A percentile compares a stretch with the other conserved stretches of the same genome.
phyloP scores from a whole-genome alignment of 495 filamentous ascomycete species.

The Tuber brumale region DNA sequence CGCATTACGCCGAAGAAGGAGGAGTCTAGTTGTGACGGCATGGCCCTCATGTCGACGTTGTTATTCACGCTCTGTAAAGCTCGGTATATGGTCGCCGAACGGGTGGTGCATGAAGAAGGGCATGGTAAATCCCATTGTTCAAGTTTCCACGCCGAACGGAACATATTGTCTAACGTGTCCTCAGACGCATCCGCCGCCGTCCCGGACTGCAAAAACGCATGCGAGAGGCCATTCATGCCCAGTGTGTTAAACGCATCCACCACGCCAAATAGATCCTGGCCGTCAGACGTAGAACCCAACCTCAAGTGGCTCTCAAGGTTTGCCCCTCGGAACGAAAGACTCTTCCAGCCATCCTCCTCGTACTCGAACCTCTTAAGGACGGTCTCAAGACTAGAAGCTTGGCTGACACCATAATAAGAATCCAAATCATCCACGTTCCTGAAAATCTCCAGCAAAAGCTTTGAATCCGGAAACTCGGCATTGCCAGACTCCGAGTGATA shows the following conservation, averaged over 20 bases:
- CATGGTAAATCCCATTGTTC: conserved; percentile 89
- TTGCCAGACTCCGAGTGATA: conserved; percentile 51
- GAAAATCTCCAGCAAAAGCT: conserved; percentile 72
- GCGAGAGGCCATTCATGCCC: conserved; percentile 64
- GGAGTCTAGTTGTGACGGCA: conserved; percentile 53
- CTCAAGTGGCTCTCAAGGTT: conserved; percentile 79
- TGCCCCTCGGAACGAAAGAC: conserved; percentile 84
- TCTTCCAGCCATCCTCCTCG: conserved; percentile 80
- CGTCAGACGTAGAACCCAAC: conserved; percentile 22
- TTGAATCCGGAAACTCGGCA: conserved; percentile 56
- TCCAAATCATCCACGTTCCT: conserved; percentile 91
- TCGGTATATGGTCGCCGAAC: conserved; percentile 65
- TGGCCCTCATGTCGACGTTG: conserved; percentile 50
- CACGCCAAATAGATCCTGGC: conserved; percentile 46
- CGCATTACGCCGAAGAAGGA: conserved; percentile 60
- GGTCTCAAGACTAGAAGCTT: conserved; percentile 64
- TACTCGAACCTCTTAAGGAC: conserved; percentile 83
- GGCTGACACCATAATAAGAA: conserved; percentile 87
- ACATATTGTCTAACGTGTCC: conserved; percentile 60
- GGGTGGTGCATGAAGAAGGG: conserved; percentile 54
- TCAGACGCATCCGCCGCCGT: conserved; percentile 52
- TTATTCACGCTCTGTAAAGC: conserved; percentile 73
- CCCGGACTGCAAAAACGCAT: conserved; percentile 56
- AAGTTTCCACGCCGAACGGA: conserved; percentile 74
- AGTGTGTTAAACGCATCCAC: conserved; percentile 60